phyloP scores from a whole-genome alignment of 805 yeast genomes.

The Yarrowia sp. region DNA sequence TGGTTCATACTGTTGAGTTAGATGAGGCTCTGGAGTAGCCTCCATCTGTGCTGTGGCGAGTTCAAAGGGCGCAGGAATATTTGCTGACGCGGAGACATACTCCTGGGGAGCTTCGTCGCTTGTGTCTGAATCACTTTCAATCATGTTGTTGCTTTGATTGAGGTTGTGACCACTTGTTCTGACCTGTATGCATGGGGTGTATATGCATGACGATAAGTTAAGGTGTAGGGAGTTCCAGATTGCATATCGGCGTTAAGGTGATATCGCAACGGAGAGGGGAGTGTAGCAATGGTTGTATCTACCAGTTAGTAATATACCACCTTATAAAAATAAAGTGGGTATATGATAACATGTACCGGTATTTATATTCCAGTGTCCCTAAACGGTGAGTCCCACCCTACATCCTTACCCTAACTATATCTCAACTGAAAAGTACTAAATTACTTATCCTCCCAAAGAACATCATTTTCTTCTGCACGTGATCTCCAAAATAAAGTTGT shows the following conservation, averaged over 20 bases:
- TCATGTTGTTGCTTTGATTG: not conserved
- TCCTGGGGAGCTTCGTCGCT: slow-evolving; percentile 18
- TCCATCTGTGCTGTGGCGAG: not conserved
- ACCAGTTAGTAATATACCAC: no score
- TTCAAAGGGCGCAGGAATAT: not conserved
- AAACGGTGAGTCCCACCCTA: no score
- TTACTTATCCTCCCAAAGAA: not conserved
- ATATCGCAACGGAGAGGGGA: no score
- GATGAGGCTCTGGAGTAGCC: not conserved
- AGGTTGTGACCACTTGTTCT: not conserved
- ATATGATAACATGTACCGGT: no score
- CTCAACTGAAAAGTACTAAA: not conserved
- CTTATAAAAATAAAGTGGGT: no score
- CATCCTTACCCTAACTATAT: not conserved
- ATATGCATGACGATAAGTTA: slow-evolving; percentile 13
- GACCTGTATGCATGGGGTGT: slow-evolving; percentile 3
- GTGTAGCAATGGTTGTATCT: no score
- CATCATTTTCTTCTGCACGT: not conserved
- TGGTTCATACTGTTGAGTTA: not conserved
- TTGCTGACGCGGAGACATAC: slow-evolving; percentile 9
- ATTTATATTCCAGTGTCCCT: no score
- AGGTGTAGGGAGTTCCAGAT: not conserved
- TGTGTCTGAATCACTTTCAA: not conserved
- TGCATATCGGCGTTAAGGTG: not conserved
- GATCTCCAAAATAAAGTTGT: not conserved